Evolutionary conservation across 1,284 basidiomycete genomes (phyloP).

Genomic region (Ceratobasidium sp.): DNA sequence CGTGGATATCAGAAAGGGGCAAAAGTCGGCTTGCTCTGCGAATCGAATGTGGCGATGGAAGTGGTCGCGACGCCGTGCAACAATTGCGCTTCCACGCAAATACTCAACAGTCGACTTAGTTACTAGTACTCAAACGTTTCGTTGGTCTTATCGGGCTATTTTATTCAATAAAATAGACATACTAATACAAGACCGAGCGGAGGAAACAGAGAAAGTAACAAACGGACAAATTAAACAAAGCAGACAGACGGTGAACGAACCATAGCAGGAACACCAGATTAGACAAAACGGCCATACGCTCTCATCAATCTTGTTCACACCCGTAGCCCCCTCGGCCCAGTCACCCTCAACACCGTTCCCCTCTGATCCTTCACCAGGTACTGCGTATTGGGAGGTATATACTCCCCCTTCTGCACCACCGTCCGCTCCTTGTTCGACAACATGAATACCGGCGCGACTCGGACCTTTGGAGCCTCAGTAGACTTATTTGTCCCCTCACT

Average conservation of each 20-base stretch:
- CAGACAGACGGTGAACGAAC: not conserved
- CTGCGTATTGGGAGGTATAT: not conserved
- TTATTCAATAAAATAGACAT: too few relatives aligned
- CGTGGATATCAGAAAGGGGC: too few relatives aligned
- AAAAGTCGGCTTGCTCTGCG: too few relatives aligned
- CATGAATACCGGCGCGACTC: not conserved
- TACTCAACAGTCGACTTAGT: too few relatives aligned
- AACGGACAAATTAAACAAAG: not conserved
- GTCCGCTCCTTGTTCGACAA: not conserved
- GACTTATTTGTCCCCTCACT: not conserved
- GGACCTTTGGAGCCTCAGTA: not conserved
- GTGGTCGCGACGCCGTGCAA: too few relatives aligned
- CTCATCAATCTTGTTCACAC: not conserved
- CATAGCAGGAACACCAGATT: not conserved
- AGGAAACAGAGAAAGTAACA: too few relatives aligned
- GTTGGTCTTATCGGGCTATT: too few relatives aligned
- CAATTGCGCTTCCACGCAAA: too few relatives aligned
- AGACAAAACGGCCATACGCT: not conserved
- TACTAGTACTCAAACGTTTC: too few relatives aligned
- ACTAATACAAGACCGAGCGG: too few relatives aligned
- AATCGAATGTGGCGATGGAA: too few relatives aligned
- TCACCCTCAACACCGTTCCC: not conserved
- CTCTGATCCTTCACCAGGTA: not conserved
- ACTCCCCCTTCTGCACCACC: conserved; percentile 3
- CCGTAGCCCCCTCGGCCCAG: not conserved